These are phyloP conservation scores for Antrodiella citrinella DNA, from an alignment of 768 basidiomycete genomes.

Conservation along the genomic window DNA sequence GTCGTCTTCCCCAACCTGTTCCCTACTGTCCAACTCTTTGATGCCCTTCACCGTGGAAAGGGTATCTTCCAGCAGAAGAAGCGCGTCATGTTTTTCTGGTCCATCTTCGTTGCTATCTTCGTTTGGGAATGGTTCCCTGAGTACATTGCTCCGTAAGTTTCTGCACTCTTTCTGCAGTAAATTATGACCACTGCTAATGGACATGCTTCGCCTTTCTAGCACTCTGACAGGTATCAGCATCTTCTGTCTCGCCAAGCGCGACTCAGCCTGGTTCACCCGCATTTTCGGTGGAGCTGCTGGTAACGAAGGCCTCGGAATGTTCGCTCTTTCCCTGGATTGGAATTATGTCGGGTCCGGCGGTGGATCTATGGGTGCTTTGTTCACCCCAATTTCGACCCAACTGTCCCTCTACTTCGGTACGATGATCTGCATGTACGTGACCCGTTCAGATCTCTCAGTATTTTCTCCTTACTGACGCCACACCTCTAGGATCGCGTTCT, in stretches of 20 bases:
- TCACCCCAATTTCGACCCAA: slow-evolving; percentile 17
- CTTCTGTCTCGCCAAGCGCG: slow-evolving; percentile 43
- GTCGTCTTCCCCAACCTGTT: slow-evolving; percentile 35
- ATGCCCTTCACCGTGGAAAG: slow-evolving; percentile 36
- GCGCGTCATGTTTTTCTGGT: slow-evolving; percentile 27
- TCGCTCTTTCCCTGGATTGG: slow-evolving; percentile 54
- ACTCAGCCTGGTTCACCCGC: slow-evolving; percentile 41
- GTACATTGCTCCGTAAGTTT: slow-evolving; percentile 17
- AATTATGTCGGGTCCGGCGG: slow-evolving; percentile 41
- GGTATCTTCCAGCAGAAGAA: slow-evolving; percentile 26
- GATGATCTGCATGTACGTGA: slow-evolving; percentile 25
- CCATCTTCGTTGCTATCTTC: slow-evolving; percentile 29
- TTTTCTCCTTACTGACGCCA: neutral
- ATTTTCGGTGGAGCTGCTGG: slow-evolving; percentile 57
- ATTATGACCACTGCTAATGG: no score
- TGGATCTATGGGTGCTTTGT: slow-evolving; percentile 34
- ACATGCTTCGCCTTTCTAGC: slow-evolving; percentile 9
- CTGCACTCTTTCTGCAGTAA: neutral
- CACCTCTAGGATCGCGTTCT: slow-evolving; percentile 24
- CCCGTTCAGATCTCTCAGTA: slow-evolving; percentile 22
- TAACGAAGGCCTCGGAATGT: slow-evolving; percentile 52
- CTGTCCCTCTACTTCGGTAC: slow-evolving; percentile 14
- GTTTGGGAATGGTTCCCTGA: slow-evolving; percentile 37
- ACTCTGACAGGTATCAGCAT: slow-evolving; percentile 56
- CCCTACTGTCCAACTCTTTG: slow-evolving; percentile 34